A percentile compares a stretch with the other conserved stretches of the same genome.
Evolutionary conservation across 441 rosid genomes (phyloP).

Genomic region (Adansonia grandidieri): DNA sequence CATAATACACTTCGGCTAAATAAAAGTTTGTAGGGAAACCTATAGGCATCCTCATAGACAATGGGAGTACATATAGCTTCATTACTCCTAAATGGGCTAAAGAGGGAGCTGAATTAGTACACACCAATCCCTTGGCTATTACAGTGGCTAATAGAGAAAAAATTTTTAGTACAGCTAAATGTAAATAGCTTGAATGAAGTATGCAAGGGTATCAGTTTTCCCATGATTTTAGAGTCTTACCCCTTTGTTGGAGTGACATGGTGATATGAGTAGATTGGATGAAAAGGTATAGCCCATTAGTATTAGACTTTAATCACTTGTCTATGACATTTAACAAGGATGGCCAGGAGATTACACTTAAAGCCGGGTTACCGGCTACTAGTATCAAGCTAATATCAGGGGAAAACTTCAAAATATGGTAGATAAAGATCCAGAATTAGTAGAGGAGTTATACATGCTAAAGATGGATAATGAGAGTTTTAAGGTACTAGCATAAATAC

Average conservation of each 20-base stretch:
- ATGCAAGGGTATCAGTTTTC: not conserved
- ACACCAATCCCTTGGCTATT: not conserved
- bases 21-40: not conserved
- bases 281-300: not conserved
- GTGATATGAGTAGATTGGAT: not conserved
- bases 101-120: no score
- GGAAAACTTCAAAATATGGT: no score
- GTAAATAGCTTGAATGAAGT: no score
- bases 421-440: no score
- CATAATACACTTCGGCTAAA: not conserved
- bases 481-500: no score
- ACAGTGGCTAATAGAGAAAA: not conserved
- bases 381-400: no score
- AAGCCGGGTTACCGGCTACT: no score
- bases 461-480: no score
- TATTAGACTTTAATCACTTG: no score
- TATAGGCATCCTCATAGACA: not conserved
- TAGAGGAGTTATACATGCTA: not conserved
- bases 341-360: no score
- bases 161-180: not conserved
- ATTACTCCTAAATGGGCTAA: no score
- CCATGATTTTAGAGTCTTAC: not conserved
- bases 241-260: not conserved
- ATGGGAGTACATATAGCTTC: not conserved
- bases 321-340: no score